Evolutionary conservation across 2,329 filamentous ascomycete genomes (phyloP).

Genomic region (Lithohypha guttulata): DNA sequence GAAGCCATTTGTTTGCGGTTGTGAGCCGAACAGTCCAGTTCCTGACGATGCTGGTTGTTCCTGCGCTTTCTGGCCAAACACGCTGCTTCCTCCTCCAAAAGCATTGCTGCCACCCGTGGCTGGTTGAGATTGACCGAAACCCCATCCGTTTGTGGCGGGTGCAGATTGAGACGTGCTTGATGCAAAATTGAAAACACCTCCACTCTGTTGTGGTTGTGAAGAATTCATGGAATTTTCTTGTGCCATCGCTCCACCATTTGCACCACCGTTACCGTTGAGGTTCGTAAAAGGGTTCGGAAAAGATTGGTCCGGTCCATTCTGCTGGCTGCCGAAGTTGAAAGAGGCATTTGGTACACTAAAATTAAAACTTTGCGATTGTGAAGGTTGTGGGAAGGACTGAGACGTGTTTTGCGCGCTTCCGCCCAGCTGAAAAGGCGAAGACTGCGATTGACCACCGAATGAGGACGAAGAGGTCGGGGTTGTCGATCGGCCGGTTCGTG

Average conservation of each 20-base stretch:
- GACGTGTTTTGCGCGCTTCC: conserved; percentile 10
- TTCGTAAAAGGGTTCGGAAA: conserved; percentile 17
- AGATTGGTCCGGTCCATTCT: neutral
- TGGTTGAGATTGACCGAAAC: conserved; percentile 13
- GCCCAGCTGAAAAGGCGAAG: conserved; percentile 18
- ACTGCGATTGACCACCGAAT: conserved; percentile 14
- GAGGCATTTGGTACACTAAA: conserved; percentile 4
- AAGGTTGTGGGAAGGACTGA: conserved; percentile 4
- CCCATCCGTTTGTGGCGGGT: conserved; percentile 12
- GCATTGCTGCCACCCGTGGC: no score
- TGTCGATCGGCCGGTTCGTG: conserved; percentile 5
- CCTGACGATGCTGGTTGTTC: conserved; percentile 4
- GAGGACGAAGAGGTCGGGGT: conserved; percentile 1
- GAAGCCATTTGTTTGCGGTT: conserved; percentile 14
- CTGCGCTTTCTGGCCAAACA: conserved; percentile 9
- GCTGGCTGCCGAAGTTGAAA: conserved; percentile 7
- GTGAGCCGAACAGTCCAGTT: conserved; percentile 14
- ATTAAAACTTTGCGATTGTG: conserved; percentile 7
- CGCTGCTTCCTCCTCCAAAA: no score
- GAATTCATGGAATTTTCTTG: conserved; percentile 13
- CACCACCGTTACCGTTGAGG: conserved; percentile 14
- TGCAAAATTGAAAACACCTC: conserved; percentile 13
- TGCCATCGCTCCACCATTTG: neutral
- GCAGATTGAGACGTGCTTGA: conserved; percentile 8
- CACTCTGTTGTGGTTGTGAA: conserved; percentile 18